Conservation (phyloP, 139 green algal species). For the Cymbomonas tetramitiformis region DNA sequence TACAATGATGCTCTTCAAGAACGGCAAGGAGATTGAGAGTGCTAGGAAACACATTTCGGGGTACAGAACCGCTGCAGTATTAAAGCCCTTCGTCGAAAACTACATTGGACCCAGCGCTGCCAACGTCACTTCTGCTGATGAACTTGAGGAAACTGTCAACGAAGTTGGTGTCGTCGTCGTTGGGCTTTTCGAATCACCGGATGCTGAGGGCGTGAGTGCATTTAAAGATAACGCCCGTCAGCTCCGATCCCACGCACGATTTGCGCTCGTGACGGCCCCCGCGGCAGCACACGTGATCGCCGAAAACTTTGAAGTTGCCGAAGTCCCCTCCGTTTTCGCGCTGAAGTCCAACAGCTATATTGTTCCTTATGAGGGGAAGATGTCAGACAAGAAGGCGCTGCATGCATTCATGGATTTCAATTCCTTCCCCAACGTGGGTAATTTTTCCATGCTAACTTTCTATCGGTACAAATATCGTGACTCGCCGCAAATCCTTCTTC, state of each 20-base stretch:
- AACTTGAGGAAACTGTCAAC: constrained; percentile 7
- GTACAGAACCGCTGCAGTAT: background rate
- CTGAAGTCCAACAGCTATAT: constrained; percentile 8
- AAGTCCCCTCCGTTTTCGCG: constrained; percentile 8
- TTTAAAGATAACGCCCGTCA: background rate
- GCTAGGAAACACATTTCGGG: constrained; percentile 11
- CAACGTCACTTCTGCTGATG: background rate
- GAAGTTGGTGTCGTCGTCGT: constrained; percentile 7
- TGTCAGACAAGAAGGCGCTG: constrained; percentile 3
- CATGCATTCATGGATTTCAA: constrained; percentile 11
- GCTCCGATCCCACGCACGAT: background rate
- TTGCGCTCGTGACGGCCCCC: background rate
- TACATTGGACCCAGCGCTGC: background rate
- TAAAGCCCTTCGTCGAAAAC: constrained; percentile 6
- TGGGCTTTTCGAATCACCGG: constrained; percentile 2
- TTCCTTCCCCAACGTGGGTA: constrained; percentile 20
- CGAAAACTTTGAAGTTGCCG: constrained; percentile 9
- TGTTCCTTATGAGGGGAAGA: constrained; percentile 5
- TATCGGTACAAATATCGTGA: constrained; percentile 12
- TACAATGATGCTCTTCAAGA: constrained; percentile 9
- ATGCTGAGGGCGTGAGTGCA: background rate
- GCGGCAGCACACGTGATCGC: background rate
- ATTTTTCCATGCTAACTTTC: constrained; percentile 19
- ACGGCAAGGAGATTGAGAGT: constrained; percentile 5
- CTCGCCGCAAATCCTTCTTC: constrained; percentile 6